phyloP scores from a whole-genome alignment of 78 protist species.

The Polysphondylium violaceum region DNA sequence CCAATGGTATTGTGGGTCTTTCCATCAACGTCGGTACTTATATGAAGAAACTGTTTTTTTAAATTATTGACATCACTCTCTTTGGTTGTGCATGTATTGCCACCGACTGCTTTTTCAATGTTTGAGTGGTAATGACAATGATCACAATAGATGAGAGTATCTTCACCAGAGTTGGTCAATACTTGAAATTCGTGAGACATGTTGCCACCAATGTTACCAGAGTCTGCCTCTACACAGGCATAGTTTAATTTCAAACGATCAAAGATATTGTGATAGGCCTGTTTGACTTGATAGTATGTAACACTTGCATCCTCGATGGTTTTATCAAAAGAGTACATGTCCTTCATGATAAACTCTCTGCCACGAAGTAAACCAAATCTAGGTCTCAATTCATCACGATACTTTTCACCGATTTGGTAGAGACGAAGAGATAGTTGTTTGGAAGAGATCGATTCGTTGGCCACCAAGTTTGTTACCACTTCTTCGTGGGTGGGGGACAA shows the following conservation, averaged over 20 bases:
- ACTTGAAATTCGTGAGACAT: slow-evolving; percentile 90
- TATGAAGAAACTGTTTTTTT: not conserved
- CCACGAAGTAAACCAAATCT: slow-evolving; percentile 90
- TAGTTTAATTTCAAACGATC: slow-evolving; percentile 66
- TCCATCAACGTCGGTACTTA: not conserved
- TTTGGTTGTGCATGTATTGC: not conserved
- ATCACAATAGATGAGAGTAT: slow-evolving; percentile 74
- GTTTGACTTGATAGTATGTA: slow-evolving; percentile 74
- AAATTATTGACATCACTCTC: not conserved
- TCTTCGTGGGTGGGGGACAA: slow-evolving; percentile 93
- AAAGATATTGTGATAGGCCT: slow-evolving; percentile 78
- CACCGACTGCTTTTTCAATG: slow-evolving; percentile 82
- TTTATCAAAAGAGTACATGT: slow-evolving; percentile 89
- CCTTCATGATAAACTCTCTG: slow-evolving; percentile 92
- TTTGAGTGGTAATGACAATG: slow-evolving; percentile 83
- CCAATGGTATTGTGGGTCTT: not conserved
- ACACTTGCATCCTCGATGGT: slow-evolving; percentile 53
- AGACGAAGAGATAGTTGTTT: slow-evolving; percentile 71
- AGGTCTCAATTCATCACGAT: slow-evolving; percentile 93
- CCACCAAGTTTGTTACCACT: slow-evolving; percentile 74
- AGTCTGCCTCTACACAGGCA: slow-evolving; percentile 86
- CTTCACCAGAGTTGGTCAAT: slow-evolving; percentile 84
- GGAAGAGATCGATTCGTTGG: slow-evolving; percentile 36
- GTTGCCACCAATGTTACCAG: slow-evolving; percentile 91
- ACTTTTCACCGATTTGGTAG: slow-evolving; percentile 90